A percentile compares a stretch with the other conserved stretches of the same genome.
Evolutionary conservation across 192 early-diverging fungal genomes (phyloP).

Genomic region (Backusella australiensis): DNA sequence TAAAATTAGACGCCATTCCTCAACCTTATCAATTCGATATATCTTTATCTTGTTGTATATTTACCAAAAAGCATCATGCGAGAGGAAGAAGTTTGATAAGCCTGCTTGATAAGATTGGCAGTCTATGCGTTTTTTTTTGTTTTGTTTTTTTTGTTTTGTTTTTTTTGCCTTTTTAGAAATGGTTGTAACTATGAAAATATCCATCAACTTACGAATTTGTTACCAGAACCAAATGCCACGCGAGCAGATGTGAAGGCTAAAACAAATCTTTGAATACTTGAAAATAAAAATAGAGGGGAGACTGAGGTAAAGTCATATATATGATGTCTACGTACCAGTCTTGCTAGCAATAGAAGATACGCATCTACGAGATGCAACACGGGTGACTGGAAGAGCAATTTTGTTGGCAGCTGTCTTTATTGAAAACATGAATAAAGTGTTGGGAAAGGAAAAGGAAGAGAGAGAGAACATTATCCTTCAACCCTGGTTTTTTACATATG

Average conservation of each 20-base stretch:
- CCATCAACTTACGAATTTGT: constrained; percentile 24
- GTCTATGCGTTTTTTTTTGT: constrained; percentile 3
- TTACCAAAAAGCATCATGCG: constrained; percentile 28
- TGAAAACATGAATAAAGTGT: constrained; percentile 27
- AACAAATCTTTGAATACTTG: background rate
- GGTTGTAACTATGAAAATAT: background rate
- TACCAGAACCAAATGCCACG: constrained; percentile 20
- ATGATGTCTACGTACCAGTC: constrained; percentile 10
- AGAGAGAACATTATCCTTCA: background rate
- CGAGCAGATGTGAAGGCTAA: constrained; percentile 18
- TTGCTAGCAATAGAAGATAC: constrained; percentile 19
- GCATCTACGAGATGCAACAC: constrained; percentile 27
- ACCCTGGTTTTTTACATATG: background rate
- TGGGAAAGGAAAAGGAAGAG: background rate
- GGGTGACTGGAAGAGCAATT: constrained; percentile 25
- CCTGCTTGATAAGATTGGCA: constrained; percentile 26
- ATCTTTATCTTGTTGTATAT: background rate
- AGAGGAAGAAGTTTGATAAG: constrained; percentile 22
- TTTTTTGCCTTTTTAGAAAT: background rate
- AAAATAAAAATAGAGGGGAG: background rate
- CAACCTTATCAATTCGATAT: background rate
- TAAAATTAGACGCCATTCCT: background rate
- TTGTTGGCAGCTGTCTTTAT: constrained; percentile 32
- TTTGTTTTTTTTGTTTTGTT: too few relatives aligned
- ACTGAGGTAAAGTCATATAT: background rate